phyloP scores from a whole-genome alignment of 2,329 filamentous ascomycete species.

The Colletotrichum sp. region DNA sequence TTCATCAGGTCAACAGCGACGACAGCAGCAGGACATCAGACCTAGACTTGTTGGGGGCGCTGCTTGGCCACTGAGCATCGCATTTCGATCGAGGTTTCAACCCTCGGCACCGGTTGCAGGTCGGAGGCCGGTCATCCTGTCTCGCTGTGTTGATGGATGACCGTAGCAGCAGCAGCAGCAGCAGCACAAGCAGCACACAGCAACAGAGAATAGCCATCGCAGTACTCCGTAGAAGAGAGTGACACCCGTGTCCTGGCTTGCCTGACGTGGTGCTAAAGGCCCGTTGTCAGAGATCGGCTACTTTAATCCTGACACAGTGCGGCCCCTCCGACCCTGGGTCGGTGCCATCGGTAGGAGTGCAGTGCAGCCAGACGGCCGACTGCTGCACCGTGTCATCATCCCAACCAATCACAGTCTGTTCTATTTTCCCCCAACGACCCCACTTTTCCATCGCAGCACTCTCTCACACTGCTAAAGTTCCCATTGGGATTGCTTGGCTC shows the following conservation, averaged over 20 bases:
- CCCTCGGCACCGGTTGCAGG: background rate
- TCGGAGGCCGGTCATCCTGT: background rate
- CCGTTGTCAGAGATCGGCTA: slow-evolving; percentile 6
- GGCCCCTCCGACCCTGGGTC: background rate
- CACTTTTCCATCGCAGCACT: background rate
- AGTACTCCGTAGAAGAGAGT: background rate
- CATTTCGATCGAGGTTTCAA: background rate
- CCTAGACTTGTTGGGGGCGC: background rate
- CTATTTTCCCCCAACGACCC: background rate
- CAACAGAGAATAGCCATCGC: background rate
- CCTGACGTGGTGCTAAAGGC: background rate
- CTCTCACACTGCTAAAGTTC: background rate
- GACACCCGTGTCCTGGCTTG: slow-evolving; percentile 1
- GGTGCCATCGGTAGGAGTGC: background rate
- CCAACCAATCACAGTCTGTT: background rate
- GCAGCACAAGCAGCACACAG: background rate
- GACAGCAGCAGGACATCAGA: background rate
- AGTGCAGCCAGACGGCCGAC: background rate
- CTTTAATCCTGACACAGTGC: slow-evolving; percentile 7
- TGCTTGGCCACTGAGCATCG: background rate
- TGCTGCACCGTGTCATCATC: background rate
- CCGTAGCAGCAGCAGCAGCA: background rate
- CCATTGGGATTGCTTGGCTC: background rate
- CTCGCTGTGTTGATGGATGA: background rate
- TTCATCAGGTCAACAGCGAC: background rate